Evolutionary conservation across 2,329 filamentous ascomycete species (phyloP), one percentile per base, ranked within the genome.

Genomic region (Ophiocordyceps camponoti-floridani): DNA sequence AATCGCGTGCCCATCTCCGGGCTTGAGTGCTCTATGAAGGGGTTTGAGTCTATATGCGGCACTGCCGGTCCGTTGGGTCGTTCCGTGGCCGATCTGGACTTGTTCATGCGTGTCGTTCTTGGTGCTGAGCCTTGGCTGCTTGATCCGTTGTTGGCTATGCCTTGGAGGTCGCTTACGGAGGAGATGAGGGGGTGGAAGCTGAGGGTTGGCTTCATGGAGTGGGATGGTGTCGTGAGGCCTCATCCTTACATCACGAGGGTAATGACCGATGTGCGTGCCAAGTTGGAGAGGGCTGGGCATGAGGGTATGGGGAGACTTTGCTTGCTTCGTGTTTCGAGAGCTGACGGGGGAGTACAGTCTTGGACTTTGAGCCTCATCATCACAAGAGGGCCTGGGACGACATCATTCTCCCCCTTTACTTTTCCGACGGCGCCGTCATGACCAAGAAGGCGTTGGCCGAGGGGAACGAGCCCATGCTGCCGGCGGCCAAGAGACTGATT

Each of bases 211-310:
- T 33, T 61, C 45, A 49, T 56, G 57, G 44, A 56, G 45, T 66
- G 74, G 56, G 76, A 81, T 47, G 72, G 69, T 0, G 64, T 79
- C 11, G 72, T 79, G 0, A 68, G 64, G 49, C 74, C 74, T 1
- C 75, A 78, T 47, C 76, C 76, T 0, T 76, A 76, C 0, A 65
- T 79, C 35, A 60, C 60, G 1, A 61, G 77, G 38, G 78, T 76
- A 1, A 53, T 84, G 37, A 62, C 64, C 44, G 67, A 74, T 44
- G 66, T 75, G 0, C 70, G 70, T 0, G 65, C 67, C 12, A 70
- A 55, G 50, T 35, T 82, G 46, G 63, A 57, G 52, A 49, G 59
- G 48, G 43, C 61, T 69, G 31, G 64, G 70, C 16, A 65, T 75
- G 51, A 68, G 79, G 41, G 55, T 79, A 79, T 49, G 54, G 59